Evolutionary conservation across 352 stramenopile species (phyloP), one percentile per base, ranked within the genome.

Genomic region (Globisporangium paddicum): DNA sequence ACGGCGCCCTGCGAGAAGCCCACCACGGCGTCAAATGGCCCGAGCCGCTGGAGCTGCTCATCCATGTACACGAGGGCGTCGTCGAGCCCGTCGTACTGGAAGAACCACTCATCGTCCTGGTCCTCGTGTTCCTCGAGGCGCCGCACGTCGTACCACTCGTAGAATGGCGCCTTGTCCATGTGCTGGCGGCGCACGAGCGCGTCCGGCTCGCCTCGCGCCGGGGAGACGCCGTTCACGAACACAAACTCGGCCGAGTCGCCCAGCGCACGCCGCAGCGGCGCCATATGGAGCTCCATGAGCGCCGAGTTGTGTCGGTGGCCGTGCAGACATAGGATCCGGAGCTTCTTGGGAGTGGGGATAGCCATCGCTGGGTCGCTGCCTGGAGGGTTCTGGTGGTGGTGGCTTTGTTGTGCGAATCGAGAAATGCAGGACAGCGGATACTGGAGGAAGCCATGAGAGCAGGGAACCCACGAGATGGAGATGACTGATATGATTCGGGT

Each of bases 1-100:
- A 55, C 44, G 5, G 30, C 55, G 7, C 30, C 32, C 26, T 62
- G 55, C 10, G 44, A 55, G 46, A 62, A 62, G 18, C 55, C 44
- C 28, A 62, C 30, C 16, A 86, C 64, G 14, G 75, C 69, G 46
- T 90, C 82, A 51, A 86, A 75, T 0, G 79, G 68, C 0, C 79
- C 77, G n/a, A 86, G 63, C 28, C 68, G 41, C 9, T 60, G 56
- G 5, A 92, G 55, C 54, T 77, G 58, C 18, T 67, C 62, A 58
- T 86, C 61, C 53, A 90, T 71, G 58, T 78, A 81, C 41, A 63
- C 66, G 41, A 90, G 47, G 7, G 60, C 65, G 6, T 59, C 57
- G 7, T 89, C 76, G 47, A 79, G 69, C 37, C 79, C 69, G 10
- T 71, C 49, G 47, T 81, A 80, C 58, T 68, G 54, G 53, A 80